Evolutionary conservation across 208 protist genomes (phyloP), one percentile per base, ranked within the genome.

Genomic region (Crithidia fasciculata): DNA sequence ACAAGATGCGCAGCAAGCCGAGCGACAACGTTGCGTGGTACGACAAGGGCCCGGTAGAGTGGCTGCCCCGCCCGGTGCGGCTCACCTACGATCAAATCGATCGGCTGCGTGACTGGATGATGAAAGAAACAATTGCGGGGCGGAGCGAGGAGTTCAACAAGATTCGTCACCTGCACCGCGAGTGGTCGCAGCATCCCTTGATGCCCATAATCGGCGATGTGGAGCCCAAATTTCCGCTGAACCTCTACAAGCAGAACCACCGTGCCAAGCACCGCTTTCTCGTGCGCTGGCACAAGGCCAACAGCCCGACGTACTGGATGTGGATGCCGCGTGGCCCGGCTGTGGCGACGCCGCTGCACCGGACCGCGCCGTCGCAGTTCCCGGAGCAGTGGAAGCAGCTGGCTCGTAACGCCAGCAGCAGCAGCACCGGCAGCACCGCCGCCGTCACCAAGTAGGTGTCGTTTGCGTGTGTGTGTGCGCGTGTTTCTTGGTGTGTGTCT

Each of bases 201-300:
- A 91, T 95, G 89, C 93, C 93, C 28, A 85, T 95, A n/a, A 72
- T 97, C 16, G 93, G 93, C 53, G 93, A 97, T 57, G 86, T 94
- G 15, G 90, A 97, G 74, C 93, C 93, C 12, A 93, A 91, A 76
- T 97, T 97, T 44, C 93, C 93, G 49, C 79, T 91, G 43, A 95
- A 95, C 70, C 56, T 97, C 41, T 97, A 90, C 79, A 97, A 97
- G 74, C 89, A 96, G 65, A 95, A 95, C 73, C 93, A 97, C 74
- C 74, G 82, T 28, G 93, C 93, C 12, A 91, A 92, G 75, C 74
- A 69, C 39, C 83, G 91, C 57, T 97, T 97, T 72, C 74, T 95
- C 8, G 69, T 91, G 47, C 88, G 93, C 12, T 97, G 93, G 93
- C 93, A 97, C 76, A 97, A 97, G 81, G 93, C 93, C 12, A 97